A percentile compares a stretch with the other conserved stretches of the same genome.
Evolutionary conservation across 352 stramenopile genomes (phyloP).

Genomic region (Phytopythium vexans): DNA sequence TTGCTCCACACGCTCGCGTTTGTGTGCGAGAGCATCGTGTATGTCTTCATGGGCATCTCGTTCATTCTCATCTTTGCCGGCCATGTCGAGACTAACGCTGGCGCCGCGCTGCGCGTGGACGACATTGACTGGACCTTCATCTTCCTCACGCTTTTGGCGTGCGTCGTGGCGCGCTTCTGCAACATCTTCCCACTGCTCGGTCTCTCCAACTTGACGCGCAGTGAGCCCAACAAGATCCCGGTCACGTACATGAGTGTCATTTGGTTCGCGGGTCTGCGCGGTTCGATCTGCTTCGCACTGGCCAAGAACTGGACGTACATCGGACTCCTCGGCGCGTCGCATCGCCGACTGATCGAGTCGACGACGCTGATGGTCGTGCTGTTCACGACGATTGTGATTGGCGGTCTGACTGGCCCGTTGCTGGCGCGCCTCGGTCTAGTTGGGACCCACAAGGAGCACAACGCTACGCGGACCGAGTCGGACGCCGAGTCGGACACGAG

Average conservation of each 20-base stretch:
- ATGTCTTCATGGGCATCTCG: conserved; percentile 86
- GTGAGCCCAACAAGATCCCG: conserved; percentile 50
- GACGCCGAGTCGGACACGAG: conserved; percentile 40
- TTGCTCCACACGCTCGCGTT: conserved; percentile 81
- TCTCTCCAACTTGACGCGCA: conserved; percentile 68
- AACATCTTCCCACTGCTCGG: conserved; percentile 79
- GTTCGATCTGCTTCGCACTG: conserved; percentile 92
- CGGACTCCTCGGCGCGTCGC: conserved; percentile 55
- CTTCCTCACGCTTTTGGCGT: conserved; percentile 64
- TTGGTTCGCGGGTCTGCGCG: conserved; percentile 92
- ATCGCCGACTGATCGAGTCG: conserved; percentile 80
- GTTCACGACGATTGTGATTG: conserved; percentile 83
- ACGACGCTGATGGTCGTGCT: conserved; percentile 87
- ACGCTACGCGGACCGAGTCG: conserved; percentile 14
- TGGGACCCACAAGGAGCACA: conserved; percentile 33
- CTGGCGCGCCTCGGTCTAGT: conserved; percentile 45
- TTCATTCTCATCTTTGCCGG: conserved; percentile 82
- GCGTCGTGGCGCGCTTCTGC: conserved; percentile 63
- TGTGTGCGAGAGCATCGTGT: conserved; percentile 81
- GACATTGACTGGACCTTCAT: conserved; percentile 85
- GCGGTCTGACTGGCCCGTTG: conserved; percentile 70
- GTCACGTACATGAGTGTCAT: conserved; percentile 82
- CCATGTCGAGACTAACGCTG: conserved; percentile 53
- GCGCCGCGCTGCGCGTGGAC: conserved; percentile 58
- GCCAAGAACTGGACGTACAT: conserved; percentile 86